A percentile compares a stretch with the other conserved stretches of the same genome.
Conservation (phyloP, 169 alveolate genomes). For the Amoebophrya sp. region DNA sequence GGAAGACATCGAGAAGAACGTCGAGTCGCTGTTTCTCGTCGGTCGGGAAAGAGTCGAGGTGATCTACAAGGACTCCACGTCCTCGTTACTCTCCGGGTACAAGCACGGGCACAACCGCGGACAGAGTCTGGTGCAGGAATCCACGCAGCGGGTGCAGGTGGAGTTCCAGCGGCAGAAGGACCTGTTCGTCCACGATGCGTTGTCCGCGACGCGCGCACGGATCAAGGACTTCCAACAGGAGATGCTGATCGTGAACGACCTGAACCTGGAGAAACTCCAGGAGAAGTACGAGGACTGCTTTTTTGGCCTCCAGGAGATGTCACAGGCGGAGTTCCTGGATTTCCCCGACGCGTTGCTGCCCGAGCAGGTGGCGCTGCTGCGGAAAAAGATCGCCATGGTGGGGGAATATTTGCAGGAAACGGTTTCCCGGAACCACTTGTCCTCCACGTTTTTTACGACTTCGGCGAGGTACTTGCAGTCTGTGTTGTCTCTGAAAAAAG, state of each 20-base stretch:
- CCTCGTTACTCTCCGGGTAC: not conserved
- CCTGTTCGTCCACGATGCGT: not conserved
- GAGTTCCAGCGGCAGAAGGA: not conserved
- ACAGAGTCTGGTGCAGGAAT: not conserved
- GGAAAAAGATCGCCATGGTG: not conserved
- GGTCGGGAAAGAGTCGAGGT: not conserved
- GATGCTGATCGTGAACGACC: slow-evolving; percentile 24
- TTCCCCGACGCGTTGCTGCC: slow-evolving; percentile 1
- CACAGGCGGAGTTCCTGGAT: not conserved
- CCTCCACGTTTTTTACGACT: not conserved
- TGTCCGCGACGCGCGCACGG: not conserved
- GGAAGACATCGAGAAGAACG: not conserved
- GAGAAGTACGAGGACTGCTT: slow-evolving; percentile 1
- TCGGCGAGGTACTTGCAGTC: not conserved
- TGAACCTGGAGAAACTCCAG: not conserved
- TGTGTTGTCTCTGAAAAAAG: not conserved
- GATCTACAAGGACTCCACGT: not conserved
- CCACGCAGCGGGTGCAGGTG: not conserved
- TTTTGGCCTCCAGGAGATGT: not conserved
- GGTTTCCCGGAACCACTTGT: not conserved
- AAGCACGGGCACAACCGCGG: not conserved
- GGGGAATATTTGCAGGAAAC: slow-evolving; percentile 1
- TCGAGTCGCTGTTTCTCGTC: not conserved
- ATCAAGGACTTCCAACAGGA: not conserved
- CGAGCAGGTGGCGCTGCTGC: not conserved